Evolutionary conservation across 148 eudicot species (phyloP), one percentile per base, ranked within the genome.

Genomic region (Vaccinium darrowii): DNA sequence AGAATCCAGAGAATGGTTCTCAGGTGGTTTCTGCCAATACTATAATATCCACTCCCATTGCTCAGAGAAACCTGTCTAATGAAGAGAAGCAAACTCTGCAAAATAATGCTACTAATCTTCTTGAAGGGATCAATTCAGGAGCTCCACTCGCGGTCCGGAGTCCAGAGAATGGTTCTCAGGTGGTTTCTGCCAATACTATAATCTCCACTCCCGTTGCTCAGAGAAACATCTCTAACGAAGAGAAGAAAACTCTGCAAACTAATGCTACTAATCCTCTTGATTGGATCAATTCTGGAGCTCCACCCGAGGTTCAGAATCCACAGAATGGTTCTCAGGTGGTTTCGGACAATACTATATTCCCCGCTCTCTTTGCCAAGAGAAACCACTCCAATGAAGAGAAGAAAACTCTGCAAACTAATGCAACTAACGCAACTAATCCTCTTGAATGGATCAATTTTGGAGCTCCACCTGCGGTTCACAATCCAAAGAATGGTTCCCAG

Each of bases 181-280:
- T 93, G 36, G 83, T 95, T 54, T 88, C 94, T n/a, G 81, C 91
- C 8, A 90, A 92, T 69, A 84, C 85, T 67, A 83, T 95, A 76
- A 71, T 85, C 83, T 88, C 89, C 71, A 67, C 71, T 88, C 92
- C 95, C 25, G 94, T 91, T 89, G 63, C 85, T 85, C 84, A 79
- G 83, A 91, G 94, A 86, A 97, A 95, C 88, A 80, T 93, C 51
- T 94, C 98, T 23, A 84, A 83, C 58, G 92, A 92, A 80, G 99
- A 93, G 87, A 71, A 85, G 49, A 86, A 91, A 87, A 88, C 94
- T 75, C 85, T 97, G 89, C 84, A 91, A 43, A 43, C 47, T 43
- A 43, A 43, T 43, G 47, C 47, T 9, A 94, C 94, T 73, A 92
- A 91, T 84, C 94, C 96, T 69, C 92, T 95, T 51, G 92, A 94